Base-by-base conservation (phyloP, 345 rosid genomes). In the Heritiera littoralis region DNA sequence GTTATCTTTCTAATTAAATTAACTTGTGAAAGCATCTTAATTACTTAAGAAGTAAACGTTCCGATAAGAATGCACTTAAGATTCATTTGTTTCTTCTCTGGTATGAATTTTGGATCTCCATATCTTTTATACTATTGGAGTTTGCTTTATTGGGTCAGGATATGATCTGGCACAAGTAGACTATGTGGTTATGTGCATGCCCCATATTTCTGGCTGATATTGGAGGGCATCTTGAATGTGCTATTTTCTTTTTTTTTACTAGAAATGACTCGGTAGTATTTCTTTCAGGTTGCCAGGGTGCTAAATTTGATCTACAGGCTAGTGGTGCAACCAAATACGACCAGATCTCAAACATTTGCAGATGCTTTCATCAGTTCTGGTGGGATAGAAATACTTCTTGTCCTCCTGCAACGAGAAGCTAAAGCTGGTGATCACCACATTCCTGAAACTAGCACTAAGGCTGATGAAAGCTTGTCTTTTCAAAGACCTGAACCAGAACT, bases 341-440 rank as follows among this genome's bases (percentile, higher is more conserved):
- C 90, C 75, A 89, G 92, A 90, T 94, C 99, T 83, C 82, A 86
- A 74, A 81, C 81, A 65, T 94, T 94, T 89, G 90, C 97, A 0
- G 95, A 89, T 84, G 92, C 89, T 81, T 94, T 94, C 83, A 86
- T 96, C 78, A 80, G 85, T 82, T 87, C 92, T 63, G 99, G 97
- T 82, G 99, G 99, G 66, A 85, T 94, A 84, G 99, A 96, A 86
- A 91, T 94, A 38, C 98, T 96, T 87, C 98, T 96, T 81, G 98
- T 94, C 72, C 85, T 96, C 81, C 89, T 96, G 84, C 99, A 96
- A 77, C 87, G 90, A 78, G 98, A 96, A 90, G 98, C 93, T 76
- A 94, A 92, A 87, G 87, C 87, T 84, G 97, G 98, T 23, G 97
- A 96, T 77, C 82, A 79, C 56, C 66, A 63, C 74, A 61, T 87